phyloP scores from a whole-genome alignment of 106 monocot genomes.

The Triglochin maritima region DNA sequence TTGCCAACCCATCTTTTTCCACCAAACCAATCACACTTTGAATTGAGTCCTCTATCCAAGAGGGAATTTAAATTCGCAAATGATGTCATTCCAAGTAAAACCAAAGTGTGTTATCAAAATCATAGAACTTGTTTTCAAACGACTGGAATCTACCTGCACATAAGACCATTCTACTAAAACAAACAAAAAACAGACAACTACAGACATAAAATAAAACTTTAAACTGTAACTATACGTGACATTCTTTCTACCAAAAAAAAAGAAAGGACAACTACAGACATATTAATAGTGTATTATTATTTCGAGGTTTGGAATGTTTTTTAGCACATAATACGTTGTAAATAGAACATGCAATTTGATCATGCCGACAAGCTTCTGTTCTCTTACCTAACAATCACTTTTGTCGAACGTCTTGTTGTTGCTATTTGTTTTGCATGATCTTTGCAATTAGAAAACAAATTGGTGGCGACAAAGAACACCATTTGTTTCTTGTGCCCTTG shows the following conservation, averaged over 20 bases:
- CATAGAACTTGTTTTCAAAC: too few species aligned
- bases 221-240: too few species aligned
- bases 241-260: not conserved
- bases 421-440: not conserved
- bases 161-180: too few species aligned
- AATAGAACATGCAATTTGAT: not conserved
- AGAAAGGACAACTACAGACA: not conserved
- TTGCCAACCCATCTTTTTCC: too few species aligned
- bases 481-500: not conserved
- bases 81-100: too few species aligned
- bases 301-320: not conserved
- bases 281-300: not conserved
- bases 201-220: too few species aligned
- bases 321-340: not conserved
- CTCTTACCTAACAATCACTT: not conserved
- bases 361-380: not conserved
- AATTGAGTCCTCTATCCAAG: too few species aligned
- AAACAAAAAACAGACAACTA: too few species aligned
- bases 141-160: too few species aligned
- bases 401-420: not conserved
- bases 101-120: too few species aligned
- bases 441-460: conserved; percentile 4
- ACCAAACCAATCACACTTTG: too few species aligned
- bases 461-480: not conserved
- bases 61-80: too few species aligned